Evolutionary conservation across 495 filamentous ascomycete species (phyloP).

Genomic region (Schizothecium vesticola): DNA sequence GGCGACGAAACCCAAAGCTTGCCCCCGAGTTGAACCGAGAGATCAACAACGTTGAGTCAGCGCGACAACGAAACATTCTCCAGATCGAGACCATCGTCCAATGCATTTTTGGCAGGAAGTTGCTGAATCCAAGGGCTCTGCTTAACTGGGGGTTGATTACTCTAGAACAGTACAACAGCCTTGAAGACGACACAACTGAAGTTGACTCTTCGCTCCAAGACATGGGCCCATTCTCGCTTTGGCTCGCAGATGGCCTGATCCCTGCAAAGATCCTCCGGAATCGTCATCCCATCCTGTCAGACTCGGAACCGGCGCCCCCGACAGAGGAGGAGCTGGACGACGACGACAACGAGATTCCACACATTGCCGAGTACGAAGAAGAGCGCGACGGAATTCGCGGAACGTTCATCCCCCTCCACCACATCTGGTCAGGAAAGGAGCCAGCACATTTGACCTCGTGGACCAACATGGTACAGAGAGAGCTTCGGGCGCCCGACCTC

Average conservation of each 20-base stretch:
- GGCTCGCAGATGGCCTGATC: conserved; percentile 53
- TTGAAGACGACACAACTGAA: conserved; percentile 55
- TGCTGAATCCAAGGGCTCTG: conserved; percentile 46
- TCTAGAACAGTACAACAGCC: conserved; percentile 53
- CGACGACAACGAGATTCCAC: conserved; percentile 29
- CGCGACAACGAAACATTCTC: conserved; percentile 20
- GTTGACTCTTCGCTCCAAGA: conserved; percentile 26
- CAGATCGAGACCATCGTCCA: conserved; percentile 43
- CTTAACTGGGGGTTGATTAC: conserved; percentile 54
- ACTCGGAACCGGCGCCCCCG: conserved; percentile 21
- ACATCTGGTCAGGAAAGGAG: conserved; percentile 34
- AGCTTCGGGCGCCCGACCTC: conserved; percentile 21
- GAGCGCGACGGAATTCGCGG: conserved; percentile 31
- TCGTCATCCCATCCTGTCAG: conserved; percentile 14
- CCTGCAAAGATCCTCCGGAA: conserved; percentile 16
- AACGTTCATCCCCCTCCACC: conserved; percentile 26
- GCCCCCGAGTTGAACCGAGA: conserved; percentile 13
- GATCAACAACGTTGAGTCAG: conserved; percentile 19
- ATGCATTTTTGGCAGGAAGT: conserved; percentile 43
- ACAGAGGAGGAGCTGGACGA: conserved; percentile 33
- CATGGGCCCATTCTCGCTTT: conserved; percentile 50
- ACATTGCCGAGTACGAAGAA: conserved; percentile 39
- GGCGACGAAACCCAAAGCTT: conserved; percentile 23
- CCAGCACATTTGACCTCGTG: conserved; percentile 15
- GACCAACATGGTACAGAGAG: conserved; percentile 7